These are phyloP conservation scores for Irpex sp. DNA, from an alignment of 1,284 basidiomycete genomes.

Conservation along the genomic window DNA sequence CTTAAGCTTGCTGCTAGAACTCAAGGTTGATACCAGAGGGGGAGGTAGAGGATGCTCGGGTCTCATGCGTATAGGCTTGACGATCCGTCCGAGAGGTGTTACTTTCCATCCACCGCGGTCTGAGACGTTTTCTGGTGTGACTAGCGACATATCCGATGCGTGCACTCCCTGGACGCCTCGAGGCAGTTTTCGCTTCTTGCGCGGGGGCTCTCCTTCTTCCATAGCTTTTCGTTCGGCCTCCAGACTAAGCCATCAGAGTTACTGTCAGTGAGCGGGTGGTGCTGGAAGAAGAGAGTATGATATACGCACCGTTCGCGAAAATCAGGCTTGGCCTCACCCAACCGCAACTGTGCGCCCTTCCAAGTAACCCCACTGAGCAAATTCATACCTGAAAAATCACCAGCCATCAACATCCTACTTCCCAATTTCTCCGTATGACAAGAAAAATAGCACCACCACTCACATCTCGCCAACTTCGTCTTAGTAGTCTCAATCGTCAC, in stretches of 20 bases:
- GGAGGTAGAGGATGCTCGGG: slow-evolving; percentile 54
- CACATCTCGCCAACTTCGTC: slow-evolving; percentile 59
- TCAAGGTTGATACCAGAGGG: slow-evolving; percentile 18
- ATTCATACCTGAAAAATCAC: too few relatives aligned
- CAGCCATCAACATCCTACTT: neutral
- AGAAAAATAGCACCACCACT: slow-evolving; percentile 19
- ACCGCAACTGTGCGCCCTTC: slow-evolving; percentile 77
- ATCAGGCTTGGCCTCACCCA: slow-evolving; percentile 74
- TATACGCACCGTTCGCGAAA: slow-evolving; percentile 50
- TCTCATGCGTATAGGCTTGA: slow-evolving; percentile 61
- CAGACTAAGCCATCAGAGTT: slow-evolving; percentile 24
- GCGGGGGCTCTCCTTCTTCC: slow-evolving; percentile 19
- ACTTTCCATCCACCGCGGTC: slow-evolving; percentile 57
- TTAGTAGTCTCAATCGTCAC: slow-evolving; percentile 65
- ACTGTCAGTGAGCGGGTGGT: neutral
- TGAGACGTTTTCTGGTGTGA: slow-evolving; percentile 49
- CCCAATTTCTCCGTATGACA: neutral
- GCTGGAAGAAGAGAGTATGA: neutral
- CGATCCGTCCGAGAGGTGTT: slow-evolving; percentile 59
- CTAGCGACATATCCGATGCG: slow-evolving; percentile 54
- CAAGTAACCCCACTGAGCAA: slow-evolving; percentile 71
- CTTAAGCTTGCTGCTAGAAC: slow-evolving; percentile 9
- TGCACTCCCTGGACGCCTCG: slow-evolving; percentile 34
- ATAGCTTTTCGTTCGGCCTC: slow-evolving; percentile 27
- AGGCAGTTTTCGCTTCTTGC: slow-evolving; percentile 31